phyloP scores from a whole-genome alignment of 345 rosid species.

The Salix caprea region DNA sequence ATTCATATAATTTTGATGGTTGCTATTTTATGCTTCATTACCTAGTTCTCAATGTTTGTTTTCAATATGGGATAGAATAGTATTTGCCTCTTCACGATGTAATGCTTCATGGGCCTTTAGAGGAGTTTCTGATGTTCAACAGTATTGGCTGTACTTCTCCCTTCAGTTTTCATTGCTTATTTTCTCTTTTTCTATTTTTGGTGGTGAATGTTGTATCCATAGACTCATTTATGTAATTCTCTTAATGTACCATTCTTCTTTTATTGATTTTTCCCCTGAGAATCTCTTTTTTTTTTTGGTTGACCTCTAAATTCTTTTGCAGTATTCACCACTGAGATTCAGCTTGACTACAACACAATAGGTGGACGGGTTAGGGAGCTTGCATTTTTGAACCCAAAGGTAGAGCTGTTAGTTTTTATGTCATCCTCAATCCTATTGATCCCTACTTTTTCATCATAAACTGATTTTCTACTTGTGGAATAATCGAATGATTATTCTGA shows the following conservation, averaged over 20 bases:
- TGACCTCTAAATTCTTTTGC: constrained; percentile 18
- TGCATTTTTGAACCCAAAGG: constrained; percentile 93
- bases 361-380: constrained; percentile 93
- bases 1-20: background rate
- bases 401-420: constrained; percentile 21
- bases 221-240: background rate
- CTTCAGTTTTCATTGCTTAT: background rate
- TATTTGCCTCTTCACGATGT: background rate
- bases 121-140: background rate
- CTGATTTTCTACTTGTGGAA: background rate
- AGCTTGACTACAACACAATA: constrained; percentile 80
- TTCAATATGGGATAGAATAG: background rate
- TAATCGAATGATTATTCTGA: background rate
- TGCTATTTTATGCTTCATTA: constrained; percentile 6
- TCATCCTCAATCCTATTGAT: background rate
- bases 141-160: background rate
- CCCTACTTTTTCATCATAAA: background rate
- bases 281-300: constrained; percentile 13
- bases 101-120: background rate
- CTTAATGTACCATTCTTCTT: background rate
- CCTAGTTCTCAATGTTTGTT: background rate
- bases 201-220: background rate
- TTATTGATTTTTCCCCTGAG: background rate
- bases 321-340: constrained; percentile 86
- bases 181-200: background rate